Percentiles rank a stretch among this genome's conserved stretches.
phyloP scores from a whole-genome alignment of 257 asterid species.

The Henckelia pumila region DNA sequence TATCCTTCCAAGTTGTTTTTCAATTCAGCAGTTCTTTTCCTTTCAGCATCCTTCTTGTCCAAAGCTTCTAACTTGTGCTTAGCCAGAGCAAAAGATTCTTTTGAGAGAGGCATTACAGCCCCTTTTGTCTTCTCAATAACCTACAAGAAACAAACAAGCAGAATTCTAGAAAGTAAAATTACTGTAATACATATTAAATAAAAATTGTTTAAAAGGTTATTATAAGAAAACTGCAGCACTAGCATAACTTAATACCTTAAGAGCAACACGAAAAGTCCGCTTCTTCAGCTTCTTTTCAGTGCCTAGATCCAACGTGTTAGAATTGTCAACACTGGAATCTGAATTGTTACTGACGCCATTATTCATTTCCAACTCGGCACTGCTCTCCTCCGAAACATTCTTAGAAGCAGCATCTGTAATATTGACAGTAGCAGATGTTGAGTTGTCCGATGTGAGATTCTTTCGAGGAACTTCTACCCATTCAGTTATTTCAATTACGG shows the following conservation, averaged over 20 bases:
- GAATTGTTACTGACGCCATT: conserved; percentile 40
- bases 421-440: conserved; percentile 67
- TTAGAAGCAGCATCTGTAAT: conserved; percentile 47
- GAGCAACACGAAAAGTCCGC: conserved; percentile 82
- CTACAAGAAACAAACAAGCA: conserved; percentile 37
- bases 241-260: conserved; percentile 52
- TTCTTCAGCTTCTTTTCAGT: conserved; percentile 87
- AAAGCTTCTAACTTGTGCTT: conserved; percentile 63
- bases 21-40: conserved; percentile 94
- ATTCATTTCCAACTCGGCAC: conserved; percentile 44
- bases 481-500: conserved; percentile 87
- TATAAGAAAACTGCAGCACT: not conserved
- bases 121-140: conserved; percentile 80
- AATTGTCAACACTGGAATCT: conserved; percentile 43
- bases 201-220: not conserved
- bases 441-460: conserved; percentile 76
- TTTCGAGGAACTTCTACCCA: conserved; percentile 96
- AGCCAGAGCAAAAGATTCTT: conserved; percentile 66
- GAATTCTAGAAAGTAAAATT: conserved; percentile 22
- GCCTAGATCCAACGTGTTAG: conserved; percentile 52
- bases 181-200: conserved; percentile 7
- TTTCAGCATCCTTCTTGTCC: conserved; percentile 92
- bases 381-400: conserved; percentile 55
- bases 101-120: conserved; percentile 73
- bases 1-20: conserved; percentile 93